Conservation (phyloP, 2,329 filamentous ascomycete genomes). For the Penicillium expansum region DNA sequence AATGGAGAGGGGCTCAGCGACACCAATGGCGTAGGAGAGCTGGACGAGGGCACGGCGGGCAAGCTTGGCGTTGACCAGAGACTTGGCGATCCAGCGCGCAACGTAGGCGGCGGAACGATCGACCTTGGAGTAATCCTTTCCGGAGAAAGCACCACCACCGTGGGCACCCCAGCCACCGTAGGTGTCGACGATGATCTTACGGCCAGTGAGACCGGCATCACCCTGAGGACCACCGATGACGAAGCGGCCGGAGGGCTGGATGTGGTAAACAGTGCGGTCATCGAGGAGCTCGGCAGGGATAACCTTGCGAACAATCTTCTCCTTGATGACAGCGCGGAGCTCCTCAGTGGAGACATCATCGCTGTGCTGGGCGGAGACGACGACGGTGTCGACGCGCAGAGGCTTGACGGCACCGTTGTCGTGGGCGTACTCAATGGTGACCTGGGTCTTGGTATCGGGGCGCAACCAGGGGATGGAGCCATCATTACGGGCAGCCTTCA, state of each 20-base stretch:
- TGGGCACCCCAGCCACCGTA: constrained; percentile 99
- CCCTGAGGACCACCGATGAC: constrained; percentile 99
- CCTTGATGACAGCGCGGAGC: constrained; percentile 88
- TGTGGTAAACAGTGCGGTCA: constrained; percentile 93
- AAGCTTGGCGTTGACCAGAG: constrained; percentile 82
- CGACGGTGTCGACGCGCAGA: constrained; percentile 89
- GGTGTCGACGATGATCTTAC: constrained; percentile 99
- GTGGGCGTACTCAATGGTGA: constrained; percentile 98
- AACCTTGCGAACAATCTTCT: constrained; percentile 95
- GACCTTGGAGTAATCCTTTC: constrained; percentile 99
- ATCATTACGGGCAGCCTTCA: constrained; percentile 84
- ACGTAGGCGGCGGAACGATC: constrained; percentile 98
- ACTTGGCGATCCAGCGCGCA: constrained; percentile 98
- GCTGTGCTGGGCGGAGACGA: constrained; percentile 93
- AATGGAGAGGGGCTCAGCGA: constrained; percentile 94
- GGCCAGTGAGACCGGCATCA: constrained; percentile 96
- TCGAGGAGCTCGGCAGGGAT: constrained; percentile 91
- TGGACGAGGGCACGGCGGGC: constrained; percentile 92
- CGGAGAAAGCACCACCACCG: constrained; percentile 99
- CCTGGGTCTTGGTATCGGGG: constrained; percentile 99
- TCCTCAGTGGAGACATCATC: constrained; percentile 84
- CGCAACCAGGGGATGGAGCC: constrained; percentile 89
- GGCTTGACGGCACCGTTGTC: constrained; percentile 89
- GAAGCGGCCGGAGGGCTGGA: constrained; percentile 97
- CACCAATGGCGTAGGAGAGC: constrained; percentile 98